These are phyloP conservation scores for Corniculantispora saksenae DNA, from an alignment of 2,329 filamentous ascomycete genomes.

Conservation along the genomic window DNA sequence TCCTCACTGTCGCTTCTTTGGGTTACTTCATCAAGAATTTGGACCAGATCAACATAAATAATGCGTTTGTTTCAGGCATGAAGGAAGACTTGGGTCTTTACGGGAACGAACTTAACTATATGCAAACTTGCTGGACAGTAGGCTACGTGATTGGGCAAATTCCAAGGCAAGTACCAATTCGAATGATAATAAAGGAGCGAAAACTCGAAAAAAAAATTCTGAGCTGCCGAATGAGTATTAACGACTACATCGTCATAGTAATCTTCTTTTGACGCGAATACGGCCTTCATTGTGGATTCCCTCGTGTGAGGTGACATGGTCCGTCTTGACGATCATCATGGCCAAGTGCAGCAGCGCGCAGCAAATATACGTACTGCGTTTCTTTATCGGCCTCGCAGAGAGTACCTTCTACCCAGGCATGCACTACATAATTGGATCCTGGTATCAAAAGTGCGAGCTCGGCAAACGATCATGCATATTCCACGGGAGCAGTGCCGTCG, in stretches of 20 bases:
- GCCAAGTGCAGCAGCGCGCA: constrained; percentile 36
- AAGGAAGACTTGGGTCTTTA: constrained; percentile 42
- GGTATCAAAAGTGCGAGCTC: constrained; percentile 46
- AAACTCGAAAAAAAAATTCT: too few relatives aligned
- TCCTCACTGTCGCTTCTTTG: constrained; percentile 36
- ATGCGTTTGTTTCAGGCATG: constrained; percentile 50
- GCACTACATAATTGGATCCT: constrained; percentile 43
- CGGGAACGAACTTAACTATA: constrained; percentile 56
- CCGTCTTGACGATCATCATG: constrained; percentile 36
- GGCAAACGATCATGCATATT: constrained; percentile 45
- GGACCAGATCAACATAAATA: constrained; percentile 43
- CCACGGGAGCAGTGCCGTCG: constrained; percentile 34
- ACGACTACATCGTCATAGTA: constrained; percentile 22
- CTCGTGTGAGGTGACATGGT: constrained; percentile 36
- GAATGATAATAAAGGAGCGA: too few relatives aligned
- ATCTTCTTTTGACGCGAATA: constrained; percentile 40
- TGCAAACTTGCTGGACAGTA: constrained; percentile 55
- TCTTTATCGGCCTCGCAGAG: constrained; percentile 46
- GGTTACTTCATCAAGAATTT: constrained; percentile 38
- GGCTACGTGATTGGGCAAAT: constrained; percentile 57
- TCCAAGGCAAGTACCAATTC: constrained; percentile 32
- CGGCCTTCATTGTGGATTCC: constrained; percentile 44
- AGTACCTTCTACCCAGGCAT: constrained; percentile 41
- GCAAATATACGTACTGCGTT: constrained; percentile 42
- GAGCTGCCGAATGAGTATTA: rapidly evolving